Evolutionary conservation across 345 rosid genomes (phyloP), one percentile per base, ranked within the genome.

Genomic region (Sonneratia alba): DNA sequence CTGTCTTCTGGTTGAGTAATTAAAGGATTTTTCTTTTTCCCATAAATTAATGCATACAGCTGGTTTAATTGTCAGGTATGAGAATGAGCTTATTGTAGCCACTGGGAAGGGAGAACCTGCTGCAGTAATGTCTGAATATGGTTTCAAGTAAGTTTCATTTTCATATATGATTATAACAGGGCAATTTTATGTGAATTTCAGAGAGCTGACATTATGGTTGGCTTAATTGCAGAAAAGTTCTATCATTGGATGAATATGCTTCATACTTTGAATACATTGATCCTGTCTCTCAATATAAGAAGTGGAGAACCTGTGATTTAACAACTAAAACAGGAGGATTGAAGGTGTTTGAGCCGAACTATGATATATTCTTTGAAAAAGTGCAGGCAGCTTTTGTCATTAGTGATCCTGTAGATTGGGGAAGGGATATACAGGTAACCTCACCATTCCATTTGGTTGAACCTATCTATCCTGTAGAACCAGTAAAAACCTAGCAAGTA

Each of bases 391-490:
- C 92, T 10, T 90, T 92, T 83, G 69, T 92, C 37, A 84, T 92
- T 72, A 92, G 98, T 77, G 98, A 92, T 83, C 80, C 98, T 67
- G 88, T 88, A 76, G 98, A 92, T 77, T 88, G 98, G 98, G 87
- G 98, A 81, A 81, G 92, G 76, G 96, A 92, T 84, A 83, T 92
- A 74, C 96, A 92, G 98, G 98, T 88, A 72, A 62, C 7, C n/a
- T 59, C 5, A 18, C 70, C 19, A 19, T 37, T 36, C 65, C 18
- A 36, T 73, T 51, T 48, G 3, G 6, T 32, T 36, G 2, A 40
- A 53, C 24, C 22, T 18, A 22, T 48, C 6, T 1, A 34, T 27
- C 4, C 8, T 34, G 21, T n/a, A 22, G 55, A 70, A 47, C 10
- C 10, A 9, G 45, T 42, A 0, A 13, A 32, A 62, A 27, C 4